These are phyloP conservation scores for Chaetomiaceae sp. DNA, from an alignment of 2,329 filamentous ascomycete species.

Conservation along the genomic window DNA sequence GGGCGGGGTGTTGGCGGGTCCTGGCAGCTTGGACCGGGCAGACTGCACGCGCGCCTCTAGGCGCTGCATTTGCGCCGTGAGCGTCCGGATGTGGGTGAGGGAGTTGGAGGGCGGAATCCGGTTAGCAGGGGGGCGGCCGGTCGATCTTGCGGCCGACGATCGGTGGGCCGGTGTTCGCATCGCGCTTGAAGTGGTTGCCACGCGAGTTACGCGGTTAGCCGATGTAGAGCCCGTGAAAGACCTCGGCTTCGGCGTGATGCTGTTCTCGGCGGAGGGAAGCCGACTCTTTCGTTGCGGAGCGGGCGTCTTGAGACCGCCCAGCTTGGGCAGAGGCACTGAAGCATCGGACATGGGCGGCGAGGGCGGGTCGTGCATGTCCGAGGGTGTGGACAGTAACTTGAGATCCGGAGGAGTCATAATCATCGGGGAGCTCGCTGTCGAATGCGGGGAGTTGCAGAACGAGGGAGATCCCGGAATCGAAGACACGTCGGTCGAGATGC, in stretches of 20 bases:
- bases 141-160: constrained; percentile 10
- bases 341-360: constrained; percentile 91
- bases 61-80: constrained; percentile 96
- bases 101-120: constrained; percentile 61
- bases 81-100: constrained; percentile 83
- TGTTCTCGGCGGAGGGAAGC: constrained; percentile 51
- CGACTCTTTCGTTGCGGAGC: constrained; percentile 49
- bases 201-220: constrained; percentile 33
- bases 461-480: constrained; percentile 64
- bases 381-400: constrained; percentile 59
- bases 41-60: constrained; percentile 91
- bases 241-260: constrained; percentile 51
- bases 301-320: constrained; percentile 38
- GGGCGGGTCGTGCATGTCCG: constrained; percentile 74
- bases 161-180: constrained; percentile 41
- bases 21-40: constrained; percentile 85
- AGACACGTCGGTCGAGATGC: constrained; percentile 60
- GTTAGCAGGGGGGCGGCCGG: constrained; percentile 44
- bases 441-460: constrained; percentile 72
- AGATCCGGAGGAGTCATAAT: constrained; percentile 76
- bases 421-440: constrained; percentile 87
- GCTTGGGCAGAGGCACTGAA: constrained; percentile 50
- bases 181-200: constrained; percentile 39
- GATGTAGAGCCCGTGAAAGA: constrained; percentile 35
- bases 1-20: constrained; percentile 72